Evolutionary conservation across 1,284 basidiomycete genomes (phyloP).

Genomic region (Heterobasidion irregulare): DNA sequence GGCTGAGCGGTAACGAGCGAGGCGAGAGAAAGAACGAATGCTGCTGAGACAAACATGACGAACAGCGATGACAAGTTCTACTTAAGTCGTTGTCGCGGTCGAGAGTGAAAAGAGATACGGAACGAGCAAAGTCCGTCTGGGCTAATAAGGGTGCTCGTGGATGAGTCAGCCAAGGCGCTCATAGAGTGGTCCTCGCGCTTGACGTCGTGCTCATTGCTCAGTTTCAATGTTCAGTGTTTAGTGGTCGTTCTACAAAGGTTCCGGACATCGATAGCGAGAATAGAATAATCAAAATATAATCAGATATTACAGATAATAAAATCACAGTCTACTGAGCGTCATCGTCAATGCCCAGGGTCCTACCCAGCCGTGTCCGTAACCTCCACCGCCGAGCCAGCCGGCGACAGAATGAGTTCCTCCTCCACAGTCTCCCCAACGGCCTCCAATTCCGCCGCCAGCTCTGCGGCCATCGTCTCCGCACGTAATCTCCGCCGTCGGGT

Average conservation of each 20-base stretch:
- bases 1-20: constrained; percentile 34
- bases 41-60: constrained; percentile 22
- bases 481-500: constrained; percentile 18
- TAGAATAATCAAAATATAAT: not conserved
- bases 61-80: constrained; percentile 1
- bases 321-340: not conserved
- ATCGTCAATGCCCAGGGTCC: not conserved
- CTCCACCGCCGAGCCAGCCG: not conserved
- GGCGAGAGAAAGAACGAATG: constrained; percentile 24
- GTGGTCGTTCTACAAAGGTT: not conserved
- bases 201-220: too few species aligned
- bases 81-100: too few species aligned
- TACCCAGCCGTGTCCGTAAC: not conserved
- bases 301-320: not conserved
- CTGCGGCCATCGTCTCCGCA: constrained; percentile 9
- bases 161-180: not conserved
- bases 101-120: constrained; percentile 8
- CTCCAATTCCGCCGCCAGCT: constrained; percentile 12
- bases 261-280: not conserved
- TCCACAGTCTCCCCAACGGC: constrained; percentile 5
- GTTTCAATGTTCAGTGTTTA: too few species aligned
- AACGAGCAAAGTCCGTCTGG: constrained; percentile 6
- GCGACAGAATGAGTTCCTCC: not conserved
- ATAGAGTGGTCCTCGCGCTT: too few species aligned
- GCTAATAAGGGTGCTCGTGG: not conserved